Evolutionary conservation across 2,329 filamentous ascomycete species (phyloP).

Genomic region (Fusarium heterosporum): DNA sequence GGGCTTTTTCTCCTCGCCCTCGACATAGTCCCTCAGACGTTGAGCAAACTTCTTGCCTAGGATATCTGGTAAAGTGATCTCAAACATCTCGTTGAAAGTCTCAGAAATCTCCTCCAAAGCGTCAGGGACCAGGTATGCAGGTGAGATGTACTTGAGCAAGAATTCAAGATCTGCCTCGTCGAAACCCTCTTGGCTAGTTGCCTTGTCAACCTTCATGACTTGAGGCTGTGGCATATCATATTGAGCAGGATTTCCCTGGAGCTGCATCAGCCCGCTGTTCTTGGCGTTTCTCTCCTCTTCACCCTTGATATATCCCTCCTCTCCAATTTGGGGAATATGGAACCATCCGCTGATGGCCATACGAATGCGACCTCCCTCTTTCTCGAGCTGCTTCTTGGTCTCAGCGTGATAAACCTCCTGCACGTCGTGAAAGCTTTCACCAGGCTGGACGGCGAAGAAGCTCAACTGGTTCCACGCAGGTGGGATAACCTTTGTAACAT

Average conservation of each 20-base stretch:
- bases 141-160: constrained; percentile 88
- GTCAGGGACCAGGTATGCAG: constrained; percentile 91
- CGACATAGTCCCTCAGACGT: constrained; percentile 77
- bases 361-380: constrained; percentile 80
- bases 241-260: constrained; percentile 90
- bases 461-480: constrained; percentile 97
- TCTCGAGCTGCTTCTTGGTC: constrained; percentile 68
- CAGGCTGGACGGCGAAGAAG: constrained; percentile 97
- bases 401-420: constrained; percentile 91
- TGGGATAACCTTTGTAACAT: constrained; percentile 84
- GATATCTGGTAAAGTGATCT: constrained; percentile 83
- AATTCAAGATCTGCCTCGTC: constrained; percentile 88
- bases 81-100: constrained; percentile 84
- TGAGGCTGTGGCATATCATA: constrained; percentile 83
- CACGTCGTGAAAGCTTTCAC: constrained; percentile 99
- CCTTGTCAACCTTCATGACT: constrained; percentile 61
- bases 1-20: constrained; percentile 67
- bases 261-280: constrained; percentile 90
- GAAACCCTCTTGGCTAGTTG: constrained; percentile 67
- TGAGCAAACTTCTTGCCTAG: constrained; percentile 81
- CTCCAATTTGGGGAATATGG: constrained; percentile 94
- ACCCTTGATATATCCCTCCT: constrained; percentile 90
- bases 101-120: constrained; percentile 85
- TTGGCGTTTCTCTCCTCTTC: constrained; percentile 89
- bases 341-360: constrained; percentile 99